Evolutionary conservation across 257 asterid species (phyloP).

Genomic region (Nyctanthes arbortristis): DNA sequence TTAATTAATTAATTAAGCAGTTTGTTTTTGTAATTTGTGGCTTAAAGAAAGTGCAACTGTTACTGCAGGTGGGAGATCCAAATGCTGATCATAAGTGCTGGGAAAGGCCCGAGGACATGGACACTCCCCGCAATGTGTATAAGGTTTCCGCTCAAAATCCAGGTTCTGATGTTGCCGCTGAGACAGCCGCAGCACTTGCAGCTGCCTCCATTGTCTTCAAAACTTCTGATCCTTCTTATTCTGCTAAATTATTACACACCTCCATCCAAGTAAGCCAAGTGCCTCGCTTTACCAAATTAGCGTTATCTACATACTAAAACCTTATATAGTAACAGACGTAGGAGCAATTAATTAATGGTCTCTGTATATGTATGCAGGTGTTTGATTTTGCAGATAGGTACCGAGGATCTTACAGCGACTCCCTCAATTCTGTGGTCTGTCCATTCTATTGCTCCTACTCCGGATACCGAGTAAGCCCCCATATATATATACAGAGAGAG

Average conservation of each 20-base stretch:
- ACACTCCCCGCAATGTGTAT: constrained; percentile 62
- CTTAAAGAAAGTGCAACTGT: too few relatives aligned
- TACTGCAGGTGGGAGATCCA: constrained; percentile 72
- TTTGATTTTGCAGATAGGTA: constrained; percentile 74
- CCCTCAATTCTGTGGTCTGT: constrained; percentile 71
- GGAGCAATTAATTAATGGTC: too few relatives aligned
- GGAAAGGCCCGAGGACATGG: constrained; percentile 95
- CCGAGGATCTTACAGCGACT: constrained; percentile 81
- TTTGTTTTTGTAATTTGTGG: too few relatives aligned
- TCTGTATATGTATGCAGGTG: constrained; percentile 41
- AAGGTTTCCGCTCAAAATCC: constrained; percentile 68
- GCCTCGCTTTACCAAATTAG: too few relatives aligned
- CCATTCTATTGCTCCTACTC: constrained; percentile 89
- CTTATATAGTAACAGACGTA: too few relatives aligned
- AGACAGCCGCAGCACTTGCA: constrained; percentile 88
- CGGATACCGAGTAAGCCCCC: constrained; percentile 67
- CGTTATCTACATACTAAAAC: too few relatives aligned
- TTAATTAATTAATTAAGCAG: too few relatives aligned
- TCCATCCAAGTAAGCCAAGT: constrained; percentile 53
- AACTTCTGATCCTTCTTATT: constrained; percentile 67
- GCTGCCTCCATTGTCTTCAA: constrained; percentile 81
- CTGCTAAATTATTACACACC: constrained; percentile 47
- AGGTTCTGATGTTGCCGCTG: constrained; percentile 91
- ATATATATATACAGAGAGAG: too few relatives aligned
- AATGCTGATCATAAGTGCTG: constrained; percentile 75